Conservation (phyloP, 176 grass and related monocot species). For the Elaeis guineensis region DNA sequence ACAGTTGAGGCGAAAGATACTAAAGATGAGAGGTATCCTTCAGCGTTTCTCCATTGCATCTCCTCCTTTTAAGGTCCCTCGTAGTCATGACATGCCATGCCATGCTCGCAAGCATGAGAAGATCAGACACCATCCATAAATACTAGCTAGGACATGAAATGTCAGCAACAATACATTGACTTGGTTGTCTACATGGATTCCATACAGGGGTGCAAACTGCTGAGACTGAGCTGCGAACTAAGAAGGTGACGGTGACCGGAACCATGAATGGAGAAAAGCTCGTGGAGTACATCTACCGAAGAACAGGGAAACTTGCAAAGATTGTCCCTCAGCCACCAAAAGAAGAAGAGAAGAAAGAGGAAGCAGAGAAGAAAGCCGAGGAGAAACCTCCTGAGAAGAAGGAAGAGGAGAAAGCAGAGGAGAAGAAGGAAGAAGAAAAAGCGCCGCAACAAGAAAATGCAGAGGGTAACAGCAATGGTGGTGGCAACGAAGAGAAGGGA, state of each 20-base stretch:
- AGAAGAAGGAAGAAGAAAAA: constrained; percentile 34
- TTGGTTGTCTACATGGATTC: too few relatives aligned
- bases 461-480: not conserved
- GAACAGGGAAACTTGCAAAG: constrained; percentile 52
- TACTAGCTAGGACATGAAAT: too few relatives aligned
- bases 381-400: constrained; percentile 17
- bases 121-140: too few relatives aligned
- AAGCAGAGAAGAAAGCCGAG: constrained; percentile 18
- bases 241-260: constrained; percentile 46
- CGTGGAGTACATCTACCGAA: constrained; percentile 53
- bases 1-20: constrained; percentile 56
- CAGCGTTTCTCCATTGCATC: not conserved
- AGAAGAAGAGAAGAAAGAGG: constrained; percentile 35
- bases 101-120: too few relatives aligned
- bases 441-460: not conserved
- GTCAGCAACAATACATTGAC: too few relatives aligned
- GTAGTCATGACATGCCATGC: too few relatives aligned
- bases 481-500: constrained; percentile 21
- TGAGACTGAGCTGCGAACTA: constrained; percentile 29
- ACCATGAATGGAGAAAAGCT: constrained; percentile 43
- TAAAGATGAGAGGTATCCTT: constrained; percentile 52
- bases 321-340: constrained; percentile 36
- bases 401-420: constrained; percentile 7
- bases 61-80: too few relatives aligned
- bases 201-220: constrained; percentile 53